Base-by-base conservation (phyloP, 164 flowering plant genomes). In the Vitis rupestris region DNA sequence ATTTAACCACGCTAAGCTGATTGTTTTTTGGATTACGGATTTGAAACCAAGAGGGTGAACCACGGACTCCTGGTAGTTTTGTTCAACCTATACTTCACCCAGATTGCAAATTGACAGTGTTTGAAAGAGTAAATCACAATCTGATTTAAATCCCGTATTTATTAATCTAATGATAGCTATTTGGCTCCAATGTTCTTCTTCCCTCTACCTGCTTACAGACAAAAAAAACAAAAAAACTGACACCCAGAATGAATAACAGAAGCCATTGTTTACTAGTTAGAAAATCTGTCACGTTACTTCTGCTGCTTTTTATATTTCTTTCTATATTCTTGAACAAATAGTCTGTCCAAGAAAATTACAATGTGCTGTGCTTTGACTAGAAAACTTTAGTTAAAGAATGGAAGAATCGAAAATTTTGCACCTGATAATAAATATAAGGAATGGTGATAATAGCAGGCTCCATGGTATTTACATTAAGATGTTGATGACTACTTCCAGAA, bases 401-500 rank as follows among this genome's bases (percentile, higher is more conserved):
- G 50, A 49, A 27, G 19, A 49, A 19, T 12, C 9, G 31, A 59
- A 65, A 29, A 47, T 53, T 66, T 63, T 14, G 48, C 27, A 52
- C 31, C 30, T 48, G 54, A 49, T 11, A 17, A 49, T 16, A 10
- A 16, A 61, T 52, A 37, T 27, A 58, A 63, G 13, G 17, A 15
- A n/a, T 52, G 54, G 52, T 44, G 51, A 72, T 62, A 61, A 49
- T 44, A 58, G 61, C 56, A 56, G 69, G 61, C 76, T 69, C 61
- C 50, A 56, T 27, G 65, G 59, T 73, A 77, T 73, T 66, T 77
- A 77, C 80, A 77, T 27, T 27, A 66, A 60, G 63, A 48, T 31
- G 44, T 15, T 15, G 52, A 51, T 3, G 8, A 19, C 10, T 65
- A 10, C 59, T 17, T 52, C 23, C 48, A 16, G 50, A 52, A 56